Conservation (phyloP, 2,329 filamentous ascomycete genomes). For the Aaosphaeria pasadenensis region DNA sequence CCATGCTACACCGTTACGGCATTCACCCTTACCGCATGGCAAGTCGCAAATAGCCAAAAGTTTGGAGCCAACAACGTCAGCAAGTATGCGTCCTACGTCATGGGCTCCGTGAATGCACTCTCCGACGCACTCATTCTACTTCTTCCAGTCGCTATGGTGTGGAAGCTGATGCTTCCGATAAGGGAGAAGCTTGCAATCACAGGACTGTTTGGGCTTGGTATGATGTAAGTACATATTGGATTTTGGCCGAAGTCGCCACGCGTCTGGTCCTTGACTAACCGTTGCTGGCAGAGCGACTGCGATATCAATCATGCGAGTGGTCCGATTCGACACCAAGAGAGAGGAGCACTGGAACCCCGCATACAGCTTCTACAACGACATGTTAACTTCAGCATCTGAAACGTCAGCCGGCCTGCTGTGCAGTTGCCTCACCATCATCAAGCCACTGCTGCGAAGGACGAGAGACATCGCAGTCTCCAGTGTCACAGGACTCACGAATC, state of each 20-base stretch:
- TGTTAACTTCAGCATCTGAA: not conserved
- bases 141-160: not conserved
- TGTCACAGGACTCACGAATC: too few relatives aligned
- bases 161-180: not conserved
- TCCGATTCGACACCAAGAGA: too few relatives aligned
- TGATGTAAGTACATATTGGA: too few relatives aligned
- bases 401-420: not conserved
- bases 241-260: too few relatives aligned
- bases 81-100: too few relatives aligned
- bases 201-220: not conserved
- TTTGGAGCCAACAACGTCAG: too few relatives aligned
- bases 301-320: too few relatives aligned
- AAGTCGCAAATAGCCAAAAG: too few relatives aligned
- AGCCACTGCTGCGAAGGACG: not conserved
- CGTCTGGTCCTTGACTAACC: too few relatives aligned
- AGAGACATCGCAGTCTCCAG: not conserved
- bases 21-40: too few relatives aligned
- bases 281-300: too few relatives aligned
- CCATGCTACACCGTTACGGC: not conserved
- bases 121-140: not conserved
- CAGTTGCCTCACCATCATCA: not conserved
- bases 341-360: not conserved
- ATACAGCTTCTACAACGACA: not conserved
- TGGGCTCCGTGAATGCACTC: not conserved
- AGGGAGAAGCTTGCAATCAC: not conserved